Conservation (phyloP, 1,139 yeast species). For the Blastobotrys buckinghamii region DNA sequence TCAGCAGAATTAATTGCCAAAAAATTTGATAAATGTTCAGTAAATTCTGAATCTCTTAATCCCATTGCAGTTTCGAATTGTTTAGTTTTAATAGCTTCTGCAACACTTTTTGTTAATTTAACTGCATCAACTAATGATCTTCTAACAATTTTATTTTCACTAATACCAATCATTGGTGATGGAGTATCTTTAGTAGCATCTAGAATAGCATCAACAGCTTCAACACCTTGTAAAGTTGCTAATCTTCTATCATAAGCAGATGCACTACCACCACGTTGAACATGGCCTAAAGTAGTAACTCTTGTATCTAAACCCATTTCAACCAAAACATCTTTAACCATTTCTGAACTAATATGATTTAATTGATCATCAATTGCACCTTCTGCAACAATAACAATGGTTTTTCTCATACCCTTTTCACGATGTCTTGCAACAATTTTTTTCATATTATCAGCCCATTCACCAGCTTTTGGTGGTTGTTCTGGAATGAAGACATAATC, state of each 20-base stretch:
- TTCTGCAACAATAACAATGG: constrained; percentile 94
- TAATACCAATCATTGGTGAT: constrained; percentile 89
- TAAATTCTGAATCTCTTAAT: constrained; percentile 80
- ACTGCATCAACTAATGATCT: constrained; percentile 88
- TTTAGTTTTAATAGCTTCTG: constrained; percentile 70
- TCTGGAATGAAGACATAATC: constrained; percentile 94
- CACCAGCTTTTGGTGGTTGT: constrained; percentile 58
- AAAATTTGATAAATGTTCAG: constrained; percentile 69
- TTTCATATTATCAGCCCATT: constrained; percentile 65
- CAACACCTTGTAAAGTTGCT: constrained; percentile 96
- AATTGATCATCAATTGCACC: constrained; percentile 88
- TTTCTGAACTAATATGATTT: constrained; percentile 70
- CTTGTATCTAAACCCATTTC: constrained; percentile 88
- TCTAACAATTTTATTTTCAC: constrained; percentile 80
- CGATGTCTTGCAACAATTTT: constrained; percentile 72
- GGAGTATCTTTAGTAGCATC: constrained; percentile 87
- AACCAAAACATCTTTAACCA: constrained; percentile 74
- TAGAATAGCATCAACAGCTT: constrained; percentile 90
- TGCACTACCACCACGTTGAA: constrained; percentile 97
- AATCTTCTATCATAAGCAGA: constrained; percentile 87
- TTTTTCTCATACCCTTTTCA: constrained; percentile 81
- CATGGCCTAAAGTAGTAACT: constrained; percentile 93
- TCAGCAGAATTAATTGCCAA: constrained; percentile 65
- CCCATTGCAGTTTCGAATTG: constrained; percentile 84
- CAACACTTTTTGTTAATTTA: constrained; percentile 74